Conservation (phyloP, 2,329 filamentous ascomycete species). For the Zymoseptoria passerinii region DNA sequence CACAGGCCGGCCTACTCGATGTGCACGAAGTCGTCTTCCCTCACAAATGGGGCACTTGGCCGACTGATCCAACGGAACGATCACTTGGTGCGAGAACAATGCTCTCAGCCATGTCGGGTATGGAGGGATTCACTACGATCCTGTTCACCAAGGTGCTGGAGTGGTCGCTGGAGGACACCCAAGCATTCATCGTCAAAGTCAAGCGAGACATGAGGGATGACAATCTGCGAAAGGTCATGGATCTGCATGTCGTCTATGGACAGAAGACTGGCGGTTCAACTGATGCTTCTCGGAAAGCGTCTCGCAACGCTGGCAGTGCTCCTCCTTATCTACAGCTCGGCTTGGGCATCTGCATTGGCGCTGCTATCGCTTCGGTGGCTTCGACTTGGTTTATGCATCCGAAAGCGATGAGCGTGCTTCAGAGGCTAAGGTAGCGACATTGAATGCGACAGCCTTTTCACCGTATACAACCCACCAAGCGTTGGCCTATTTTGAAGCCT, state of each 20-base stretch:
- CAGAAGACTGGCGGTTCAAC: conserved; percentile 6
- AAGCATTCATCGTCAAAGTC: conserved; percentile 12
- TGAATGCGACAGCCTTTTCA: too few species aligned
- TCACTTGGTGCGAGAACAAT: conserved; percentile 17
- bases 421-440: too few species aligned
- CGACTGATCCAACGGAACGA: conserved; percentile 12
- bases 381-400: not conserved
- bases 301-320: not conserved
- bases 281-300: not conserved
- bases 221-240: conserved; percentile 12
- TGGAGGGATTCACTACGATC: conserved; percentile 24
- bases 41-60: conserved; percentile 16
- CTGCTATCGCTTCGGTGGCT: not conserved
- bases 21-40: conserved; percentile 10
- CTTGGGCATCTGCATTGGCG: not conserved
- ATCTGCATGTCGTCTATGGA: conserved; percentile 14
- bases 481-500: not conserved
- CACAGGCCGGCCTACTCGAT: conserved; percentile 6
- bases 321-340: not conserved
- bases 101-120: conserved; percentile 22
- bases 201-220: conserved; percentile 15
- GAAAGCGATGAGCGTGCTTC: not conserved
- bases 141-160: conserved; percentile 23
- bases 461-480: too few species aligned
- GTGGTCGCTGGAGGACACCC: conserved; percentile 21